Evolutionary conservation across 179 eudicot genomes (phyloP), one percentile per base, ranked within the genome.

Genomic region (Patellifolia procumbens): DNA sequence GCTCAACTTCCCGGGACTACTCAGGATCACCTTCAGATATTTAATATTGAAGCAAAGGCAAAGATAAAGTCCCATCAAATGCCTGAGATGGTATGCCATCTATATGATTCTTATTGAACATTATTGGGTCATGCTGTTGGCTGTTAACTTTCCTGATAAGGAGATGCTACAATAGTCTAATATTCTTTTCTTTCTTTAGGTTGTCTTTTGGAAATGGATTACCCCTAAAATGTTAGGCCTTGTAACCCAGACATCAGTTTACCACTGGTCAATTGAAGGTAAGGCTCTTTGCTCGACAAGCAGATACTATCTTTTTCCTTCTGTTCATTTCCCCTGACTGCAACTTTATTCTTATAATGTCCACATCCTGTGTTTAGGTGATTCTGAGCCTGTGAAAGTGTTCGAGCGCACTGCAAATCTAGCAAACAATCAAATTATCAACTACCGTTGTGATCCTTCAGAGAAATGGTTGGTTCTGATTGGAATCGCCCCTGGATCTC

Each of bases 211-310:
- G 98, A 94, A 94, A 79, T 94, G 98, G 98, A 85, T 94, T 68
- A 87, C 92, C 52, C 91, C 95, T 63, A 93, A 87, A 79, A 86
- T 89, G 89, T 80, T 95, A 85, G 99, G 99, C 26, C 84, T 94
- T 72, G 97, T 95, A 65, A 95, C 99, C 42, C 99, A 95, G 74
- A 79, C 93, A 20, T 78, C 98, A 59, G 98, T 94, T 37, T 93
- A 94, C 82, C 97, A 94, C 80, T 94, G 98, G 98, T 88, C 97
- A 46, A 95, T 91, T 74, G 97, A 95, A 86, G 98, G 99, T 87
- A 76, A 73, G 61, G 19, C 15, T 19, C 51, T 58, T 46, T 71
- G 12, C 77, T n/a, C 35, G 13, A 13, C 15, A 58, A 22, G 5
- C 56, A 51, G 45, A 55, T 71, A 20, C 9, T 73, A 11, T 55